Percentiles rank a stretch among this genome's conserved stretches.
Conservation (phyloP, 2,329 filamentous ascomycete species). For the Clonostachys solani region DNA sequence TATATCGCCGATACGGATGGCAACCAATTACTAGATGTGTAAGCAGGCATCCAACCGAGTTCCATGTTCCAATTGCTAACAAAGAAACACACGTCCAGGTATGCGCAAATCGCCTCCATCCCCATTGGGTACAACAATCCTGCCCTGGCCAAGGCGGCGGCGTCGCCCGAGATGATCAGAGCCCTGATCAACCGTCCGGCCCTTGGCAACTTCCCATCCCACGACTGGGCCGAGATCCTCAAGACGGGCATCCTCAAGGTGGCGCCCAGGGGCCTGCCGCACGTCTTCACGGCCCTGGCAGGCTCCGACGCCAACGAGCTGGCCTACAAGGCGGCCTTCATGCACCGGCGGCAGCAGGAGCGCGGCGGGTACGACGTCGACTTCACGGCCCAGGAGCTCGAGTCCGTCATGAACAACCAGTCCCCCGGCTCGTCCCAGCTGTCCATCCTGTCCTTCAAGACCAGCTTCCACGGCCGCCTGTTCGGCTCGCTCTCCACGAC, state of each 20-base stretch:
- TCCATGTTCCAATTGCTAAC: neutral
- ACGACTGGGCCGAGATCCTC: conserved; percentile 70
- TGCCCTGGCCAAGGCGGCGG: conserved; percentile 58
- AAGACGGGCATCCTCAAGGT: conserved; percentile 67
- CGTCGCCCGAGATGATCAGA: conserved; percentile 66
- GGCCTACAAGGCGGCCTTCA: conserved; percentile 83
- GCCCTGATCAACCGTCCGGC: conserved; percentile 76
- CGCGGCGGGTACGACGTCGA: conserved; percentile 61
- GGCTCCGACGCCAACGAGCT: conserved; percentile 83
- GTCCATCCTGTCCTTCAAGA: conserved; percentile 75
- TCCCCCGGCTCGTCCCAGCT: conserved; percentile 69
- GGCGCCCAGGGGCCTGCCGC: conserved; percentile 67
- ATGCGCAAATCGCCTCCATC: conserved; percentile 81
- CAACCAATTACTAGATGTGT: conserved; percentile 45
- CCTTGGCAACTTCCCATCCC: conserved; percentile 74
- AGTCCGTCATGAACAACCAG: conserved; percentile 67
- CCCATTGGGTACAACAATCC: conserved; percentile 81
- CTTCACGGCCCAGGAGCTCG: conserved; percentile 66
- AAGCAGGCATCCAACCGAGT: conserved; percentile 11
- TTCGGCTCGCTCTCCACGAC: conserved; percentile 77
- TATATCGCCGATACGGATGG: conserved; percentile 57
- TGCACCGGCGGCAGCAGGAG: conserved; percentile 70
- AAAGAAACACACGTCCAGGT: conserved; percentile 19
- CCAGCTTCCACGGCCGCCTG: conserved; percentile 75
- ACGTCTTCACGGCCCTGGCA: conserved; percentile 77